phyloP scores from a whole-genome alignment of 495 filamentous ascomycete species.

The Penicillium soppii region DNA sequence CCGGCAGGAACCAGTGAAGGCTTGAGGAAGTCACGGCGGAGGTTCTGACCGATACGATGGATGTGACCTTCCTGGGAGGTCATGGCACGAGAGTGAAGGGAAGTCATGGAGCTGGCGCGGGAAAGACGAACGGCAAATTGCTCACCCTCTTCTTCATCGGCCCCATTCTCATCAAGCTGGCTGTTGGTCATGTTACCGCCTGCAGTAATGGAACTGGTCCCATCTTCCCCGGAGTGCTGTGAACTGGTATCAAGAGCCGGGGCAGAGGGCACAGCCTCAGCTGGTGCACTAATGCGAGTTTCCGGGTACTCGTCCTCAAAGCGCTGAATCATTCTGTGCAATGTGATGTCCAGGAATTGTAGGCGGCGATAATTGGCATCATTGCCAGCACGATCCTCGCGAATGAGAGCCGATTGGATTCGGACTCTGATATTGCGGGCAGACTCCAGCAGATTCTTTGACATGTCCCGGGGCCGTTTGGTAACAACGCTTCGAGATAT shows the following conservation, averaged over 20 bases:
- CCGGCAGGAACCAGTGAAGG: constrained; percentile 36
- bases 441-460: constrained; percentile 78
- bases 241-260: constrained; percentile 34
- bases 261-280: constrained; percentile 16
- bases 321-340: constrained; percentile 86
- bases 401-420: constrained; percentile 80
- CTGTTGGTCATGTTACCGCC: constrained; percentile 27
- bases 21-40: constrained; percentile 67
- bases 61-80: constrained; percentile 87
- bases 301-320: constrained; percentile 97
- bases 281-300: constrained; percentile 55
- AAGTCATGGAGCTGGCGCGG: constrained; percentile 75
- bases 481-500: constrained; percentile 41
- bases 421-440: constrained; percentile 84
- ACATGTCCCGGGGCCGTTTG: constrained; percentile 85
- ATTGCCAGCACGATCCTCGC: constrained; percentile 66
- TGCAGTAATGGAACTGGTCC: constrained; percentile 33
- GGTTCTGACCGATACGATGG: constrained; percentile 78
- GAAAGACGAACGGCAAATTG: constrained; percentile 54
- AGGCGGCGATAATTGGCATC: constrained; percentile 78
- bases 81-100: constrained; percentile 73
- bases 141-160: constrained; percentile 49
- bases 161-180: constrained; percentile 37
- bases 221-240: constrained; percentile 42
- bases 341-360: constrained; percentile 84